phyloP scores from a whole-genome alignment of 768 basidiomycete species.

The Pilatotrama ljubarskyi region DNA sequence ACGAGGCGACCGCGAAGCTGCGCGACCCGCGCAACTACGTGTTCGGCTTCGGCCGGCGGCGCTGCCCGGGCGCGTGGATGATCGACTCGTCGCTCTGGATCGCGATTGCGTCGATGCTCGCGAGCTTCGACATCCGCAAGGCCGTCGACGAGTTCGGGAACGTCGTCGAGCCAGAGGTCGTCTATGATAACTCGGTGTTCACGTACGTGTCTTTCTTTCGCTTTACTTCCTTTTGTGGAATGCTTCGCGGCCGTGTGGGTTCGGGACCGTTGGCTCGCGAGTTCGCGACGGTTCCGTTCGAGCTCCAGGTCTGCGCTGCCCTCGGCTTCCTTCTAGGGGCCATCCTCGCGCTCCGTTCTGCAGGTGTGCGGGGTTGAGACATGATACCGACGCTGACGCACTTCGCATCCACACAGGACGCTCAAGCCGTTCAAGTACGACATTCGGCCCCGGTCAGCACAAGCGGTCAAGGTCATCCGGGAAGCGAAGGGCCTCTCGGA shows the following conservation, averaged over 20 bases:
- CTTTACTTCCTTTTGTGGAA: not conserved
- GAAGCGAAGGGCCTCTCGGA: slow-evolving; percentile 20
- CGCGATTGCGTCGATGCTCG: slow-evolving; percentile 27
- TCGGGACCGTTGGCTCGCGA: no score
- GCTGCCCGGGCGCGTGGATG: slow-evolving; percentile 28
- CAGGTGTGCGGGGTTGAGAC: not conserved
- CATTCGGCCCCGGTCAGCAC: slow-evolving; percentile 51
- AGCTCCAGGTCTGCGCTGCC: no score
- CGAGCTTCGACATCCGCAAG: slow-evolving; percentile 26
- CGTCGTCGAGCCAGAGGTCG: slow-evolving; percentile 38
- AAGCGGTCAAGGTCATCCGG: slow-evolving; percentile 20
- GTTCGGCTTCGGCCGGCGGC: slow-evolving; percentile 27
- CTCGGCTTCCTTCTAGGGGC: no score
- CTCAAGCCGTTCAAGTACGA: slow-evolving; percentile 52
- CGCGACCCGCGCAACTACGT: slow-evolving; percentile 45
- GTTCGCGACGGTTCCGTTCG: no score
- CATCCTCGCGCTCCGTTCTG: not conserved
- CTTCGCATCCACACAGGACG: slow-evolving; percentile 34
- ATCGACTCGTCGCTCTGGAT: slow-evolving; percentile 28
- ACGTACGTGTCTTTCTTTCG: slow-evolving; percentile 41
- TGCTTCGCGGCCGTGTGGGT: no score
- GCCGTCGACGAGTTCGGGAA: slow-evolving; percentile 25
- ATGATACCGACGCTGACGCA: not conserved
- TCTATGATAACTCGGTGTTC: slow-evolving; percentile 65
- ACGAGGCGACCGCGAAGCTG: slow-evolving; percentile 23